These are phyloP conservation scores for Rubia occidens DNA, from an alignment of 305 asterid species.

Conservation along the genomic window DNA sequence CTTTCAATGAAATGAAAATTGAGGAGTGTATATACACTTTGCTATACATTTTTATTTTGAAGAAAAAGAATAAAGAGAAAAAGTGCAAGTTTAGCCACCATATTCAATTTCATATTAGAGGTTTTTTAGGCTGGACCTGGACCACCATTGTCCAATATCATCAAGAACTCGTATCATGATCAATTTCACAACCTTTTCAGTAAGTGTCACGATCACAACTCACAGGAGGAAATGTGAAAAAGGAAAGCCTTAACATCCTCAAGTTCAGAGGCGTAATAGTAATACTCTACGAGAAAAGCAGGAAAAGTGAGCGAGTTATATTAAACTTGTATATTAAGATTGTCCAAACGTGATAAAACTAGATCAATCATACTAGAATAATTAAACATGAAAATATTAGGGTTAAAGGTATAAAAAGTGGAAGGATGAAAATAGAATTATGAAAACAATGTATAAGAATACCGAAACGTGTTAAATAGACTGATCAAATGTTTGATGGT, in stretches of 20 bases:
- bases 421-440: too few relatives aligned
- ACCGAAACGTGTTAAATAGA: too few relatives aligned
- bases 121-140: slow-evolving; percentile 11
- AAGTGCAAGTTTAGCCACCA: slow-evolving; percentile 4
- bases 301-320: neutral
- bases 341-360: neutral
- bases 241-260: neutral
- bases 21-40: too few relatives aligned
- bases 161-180: slow-evolving; percentile 9
- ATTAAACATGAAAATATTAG: neutral
- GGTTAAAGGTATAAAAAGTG: neutral
- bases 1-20: neutral
- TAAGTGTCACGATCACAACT: slow-evolving; percentile 19
- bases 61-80: neutral
- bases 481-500: too few relatives aligned
- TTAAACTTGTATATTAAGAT: neutral
- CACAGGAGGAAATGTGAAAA: neutral
- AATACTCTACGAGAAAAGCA: too few relatives aligned
- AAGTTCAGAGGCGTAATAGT: neutral
- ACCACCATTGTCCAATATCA: slow-evolving; percentile 10
- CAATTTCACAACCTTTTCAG: slow-evolving; percentile 4
- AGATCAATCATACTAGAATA: neutral
- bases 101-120: slow-evolving; percentile 13
- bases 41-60: too few relatives aligned
- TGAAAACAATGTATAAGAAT: too few relatives aligned